Evolutionary conservation across 805 yeast species (phyloP).

Genomic region (Maudiozyma bulderi): DNA sequence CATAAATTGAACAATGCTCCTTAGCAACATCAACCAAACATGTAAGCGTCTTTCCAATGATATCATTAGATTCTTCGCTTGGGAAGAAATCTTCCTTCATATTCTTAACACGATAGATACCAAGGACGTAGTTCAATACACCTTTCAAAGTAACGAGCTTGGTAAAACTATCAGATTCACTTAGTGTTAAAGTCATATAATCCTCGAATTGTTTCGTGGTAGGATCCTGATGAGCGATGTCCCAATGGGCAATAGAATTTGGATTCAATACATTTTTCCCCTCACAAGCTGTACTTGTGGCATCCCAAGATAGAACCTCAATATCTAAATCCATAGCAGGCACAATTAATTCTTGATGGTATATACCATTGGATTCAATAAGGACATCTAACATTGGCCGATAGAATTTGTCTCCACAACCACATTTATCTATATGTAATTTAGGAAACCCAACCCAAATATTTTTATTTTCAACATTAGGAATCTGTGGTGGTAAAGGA

Average conservation of each 20-base stretch:
- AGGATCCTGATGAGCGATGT: conserved; percentile 10
- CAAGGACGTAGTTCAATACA: conserved; percentile 30
- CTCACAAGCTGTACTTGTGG: conserved; percentile 8
- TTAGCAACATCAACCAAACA: conserved; percentile 1
- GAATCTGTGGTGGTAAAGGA: conserved; percentile 10
- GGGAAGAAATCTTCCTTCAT: conserved; percentile 9
- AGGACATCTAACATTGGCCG: conserved; percentile 15
- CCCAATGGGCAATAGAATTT: conserved; percentile 15
- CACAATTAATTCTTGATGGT: conserved; percentile 12
- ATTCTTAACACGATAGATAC: conserved; percentile 20
- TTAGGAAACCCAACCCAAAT: conserved; percentile 19
- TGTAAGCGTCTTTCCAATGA: conserved; percentile 3
- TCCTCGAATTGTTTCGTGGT: conserved; percentile 23
- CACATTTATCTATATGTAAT: conserved; percentile 13
- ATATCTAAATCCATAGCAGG: conserved; percentile 12
- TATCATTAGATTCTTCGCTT: conserved; percentile 6
- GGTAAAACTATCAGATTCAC: conserved; percentile 33
- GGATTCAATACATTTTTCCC: conserved; percentile 11
- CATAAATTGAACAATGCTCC: conserved; percentile 9
- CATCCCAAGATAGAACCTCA: conserved; percentile 12
- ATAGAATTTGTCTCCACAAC: conserved; percentile 12
- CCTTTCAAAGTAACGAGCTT: conserved; percentile 31
- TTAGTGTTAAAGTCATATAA: conserved; percentile 31
- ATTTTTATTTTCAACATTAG: conserved; percentile 9
- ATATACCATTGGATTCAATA: conserved; percentile 12